Percentiles rank a stretch among this genome's conserved stretches.
Evolutionary conservation across 2,329 filamentous ascomycete genomes (phyloP).

Genomic region (Stagonosporopsis rhizophila): DNA sequence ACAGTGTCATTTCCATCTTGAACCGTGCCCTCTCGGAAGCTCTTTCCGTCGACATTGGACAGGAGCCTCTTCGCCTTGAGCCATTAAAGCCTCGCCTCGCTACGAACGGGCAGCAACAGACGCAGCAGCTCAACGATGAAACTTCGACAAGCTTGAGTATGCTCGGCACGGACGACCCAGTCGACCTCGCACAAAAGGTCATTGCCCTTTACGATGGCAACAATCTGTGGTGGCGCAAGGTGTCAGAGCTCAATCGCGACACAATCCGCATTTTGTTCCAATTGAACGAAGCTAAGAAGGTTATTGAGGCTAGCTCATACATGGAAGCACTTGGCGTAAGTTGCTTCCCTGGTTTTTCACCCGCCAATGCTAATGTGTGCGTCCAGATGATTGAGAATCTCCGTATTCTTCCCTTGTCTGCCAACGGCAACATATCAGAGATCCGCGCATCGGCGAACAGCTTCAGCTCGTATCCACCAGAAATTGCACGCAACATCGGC

Average conservation of each 20-base stretch:
- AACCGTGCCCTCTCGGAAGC: constrained; percentile 90
- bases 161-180: constrained; percentile 71
- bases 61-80: constrained; percentile 78
- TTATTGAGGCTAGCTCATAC: constrained; percentile 66
- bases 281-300: constrained; percentile 66
- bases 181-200: constrained; percentile 69
- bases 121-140: constrained; percentile 39
- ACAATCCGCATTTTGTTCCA: constrained; percentile 65
- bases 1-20: constrained; percentile 89
- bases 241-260: constrained; percentile 64
- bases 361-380: constrained; percentile 16
- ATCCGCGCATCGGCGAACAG: constrained; percentile 83
- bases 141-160: constrained; percentile 63
- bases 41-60: constrained; percentile 83
- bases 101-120: constrained; percentile 38
- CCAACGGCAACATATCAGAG: constrained; percentile 74
- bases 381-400: constrained; percentile 73
- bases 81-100: constrained; percentile 75
- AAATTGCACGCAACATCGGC: constrained; percentile 87
- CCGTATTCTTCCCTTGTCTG: constrained; percentile 80
- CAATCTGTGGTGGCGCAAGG: constrained; percentile 66
- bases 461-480: constrained; percentile 78
- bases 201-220: constrained; percentile 67
- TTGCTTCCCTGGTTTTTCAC: constrained; percentile 22
- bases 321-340: constrained; percentile 70